Base-by-base conservation (phyloP, 2,329 filamentous ascomycete species). In the Claviceps maximensis region DNA sequence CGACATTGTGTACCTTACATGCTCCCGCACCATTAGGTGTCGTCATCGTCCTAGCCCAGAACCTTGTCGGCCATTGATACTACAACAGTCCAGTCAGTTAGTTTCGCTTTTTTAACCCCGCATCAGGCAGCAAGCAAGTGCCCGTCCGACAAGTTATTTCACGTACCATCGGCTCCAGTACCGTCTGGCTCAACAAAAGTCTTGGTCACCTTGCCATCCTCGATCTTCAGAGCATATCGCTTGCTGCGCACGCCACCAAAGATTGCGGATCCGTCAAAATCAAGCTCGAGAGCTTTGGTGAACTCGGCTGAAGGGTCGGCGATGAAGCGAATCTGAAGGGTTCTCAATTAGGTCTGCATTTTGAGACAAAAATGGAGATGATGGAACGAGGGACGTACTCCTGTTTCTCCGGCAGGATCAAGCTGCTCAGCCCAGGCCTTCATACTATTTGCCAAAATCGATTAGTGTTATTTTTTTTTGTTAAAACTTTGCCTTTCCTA, bases 181-280 rank as follows among this genome's bases (percentile, higher is more conserved):
- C 87, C 90, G 69, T 96, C 90, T 12, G 89, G 84, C 76, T 96
- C 91, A 51, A 95, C 80, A 62, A 89, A 82, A 21, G 85, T 78
- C 62, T 84, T 80, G 71, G 84, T 85, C 61, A 96, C 86, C 71
- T 88, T 89, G 59, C 91, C 90, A 61, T 94, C 74, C 72, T 95
- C 83, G 51, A 94, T 74, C 50, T 90, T 78, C 52, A 95, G 75
- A 21, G 87, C 89, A 64, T 95, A 96, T 50, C 91, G 81, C 81
- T 95, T 95, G 71, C 86, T 86, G 58, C 91, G 82, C 61, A 80
- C 74, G 61, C 84, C 83, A 45, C 91, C 91, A 62, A 97, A 93
- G 67, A 95, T 80, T 52, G 85, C 75, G 13, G 79, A 75, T 50
- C 79, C 84, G 58, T 95, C 89, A 63, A 95, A 96, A 58, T 79